Evolutionary conservation across 2,329 filamentous ascomycete species (phyloP).

Genomic region (Ophiocordyceps camponoti-saundersi): DNA sequence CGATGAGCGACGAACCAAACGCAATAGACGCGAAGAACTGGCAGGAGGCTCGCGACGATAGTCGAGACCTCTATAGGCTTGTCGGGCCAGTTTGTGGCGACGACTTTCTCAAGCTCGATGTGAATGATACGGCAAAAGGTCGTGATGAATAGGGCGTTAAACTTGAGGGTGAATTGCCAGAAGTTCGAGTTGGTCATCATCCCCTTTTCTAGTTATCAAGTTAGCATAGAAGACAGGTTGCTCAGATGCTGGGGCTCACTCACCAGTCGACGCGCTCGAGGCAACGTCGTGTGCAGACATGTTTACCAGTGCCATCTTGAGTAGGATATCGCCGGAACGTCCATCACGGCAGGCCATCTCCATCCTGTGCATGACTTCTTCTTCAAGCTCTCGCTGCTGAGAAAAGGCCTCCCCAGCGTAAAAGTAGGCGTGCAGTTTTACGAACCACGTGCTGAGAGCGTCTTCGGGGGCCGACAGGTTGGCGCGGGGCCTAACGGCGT

Average conservation of each 20-base stretch:
- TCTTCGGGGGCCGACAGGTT: slow-evolving; percentile 36
- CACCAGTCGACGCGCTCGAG: slow-evolving; percentile 14
- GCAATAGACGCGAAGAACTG: slow-evolving; percentile 33
- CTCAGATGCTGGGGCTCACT: slow-evolving; percentile 5
- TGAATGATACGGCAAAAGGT: slow-evolving; percentile 53
- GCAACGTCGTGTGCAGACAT: slow-evolving; percentile 70
- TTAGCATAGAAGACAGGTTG: neutral
- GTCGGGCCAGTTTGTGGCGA: slow-evolving; percentile 5
- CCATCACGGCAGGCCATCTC: slow-evolving; percentile 55
- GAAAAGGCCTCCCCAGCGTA: slow-evolving; percentile 61
- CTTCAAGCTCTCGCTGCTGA: slow-evolving; percentile 66
- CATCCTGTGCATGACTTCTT: slow-evolving; percentile 67
- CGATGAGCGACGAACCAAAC: slow-evolving; percentile 34
- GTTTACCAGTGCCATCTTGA: slow-evolving; percentile 73
- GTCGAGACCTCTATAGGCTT: slow-evolving; percentile 14
- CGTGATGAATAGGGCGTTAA: slow-evolving; percentile 66
- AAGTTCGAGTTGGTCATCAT: slow-evolving; percentile 26
- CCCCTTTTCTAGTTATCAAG: slow-evolving; percentile 24
- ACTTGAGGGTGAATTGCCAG: slow-evolving; percentile 50
- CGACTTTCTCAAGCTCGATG: slow-evolving; percentile 38
- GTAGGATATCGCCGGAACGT: slow-evolving; percentile 44
- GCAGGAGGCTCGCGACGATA: slow-evolving; percentile 25
- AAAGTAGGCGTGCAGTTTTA: slow-evolving; percentile 71
- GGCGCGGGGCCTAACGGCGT: slow-evolving; percentile 14
- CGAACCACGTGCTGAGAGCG: slow-evolving; percentile 64